Base-by-base conservation (phyloP, 2,329 filamentous ascomycete species). In the Neofusicoccum kwambonambiense region DNA sequence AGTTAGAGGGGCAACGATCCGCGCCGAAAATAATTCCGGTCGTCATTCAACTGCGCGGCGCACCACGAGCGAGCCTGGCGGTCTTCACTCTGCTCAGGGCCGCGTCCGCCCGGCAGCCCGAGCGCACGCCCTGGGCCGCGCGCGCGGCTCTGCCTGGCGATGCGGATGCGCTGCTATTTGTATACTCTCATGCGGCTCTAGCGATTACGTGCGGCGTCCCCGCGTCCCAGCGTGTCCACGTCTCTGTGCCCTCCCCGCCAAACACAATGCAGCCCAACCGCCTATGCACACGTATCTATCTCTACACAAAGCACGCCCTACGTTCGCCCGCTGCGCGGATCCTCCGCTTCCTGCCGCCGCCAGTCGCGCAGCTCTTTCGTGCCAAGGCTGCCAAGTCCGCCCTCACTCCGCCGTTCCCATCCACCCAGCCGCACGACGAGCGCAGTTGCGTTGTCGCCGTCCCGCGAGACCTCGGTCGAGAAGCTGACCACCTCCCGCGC, bases 341-440 rank as follows among this genome's bases (percentile, higher is more conserved):
- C 90, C 68, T 87, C 81, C 4, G 94, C 93, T 76, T 97, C 93
- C 57, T 87, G 83, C 73, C 86, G 88, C 76, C 93, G 87, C 78
- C 89, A 93, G 70, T 96, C 92, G 67, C 95, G 86, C 75, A 93
- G 87, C 83, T 98, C 94, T 80, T 93, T 96, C 4, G 94, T 98
- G 2, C 93, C 92, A 75, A 98, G 76, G 73, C 92, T 95, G 2
- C 94, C 94, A 66, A 94, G 77, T 0, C 95, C 95, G 3, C 95
- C 95, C 75, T 98, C 93, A 56, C 84, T 87, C 67, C 91, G 83
- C 64, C 87, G 80, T 73, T 89, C 87, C 87, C 87, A 89, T 0
- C 87, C 87, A 5, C 87, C 87, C 19, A 89, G 75, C 54, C 87
- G 78, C 13, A 89, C 82, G 2, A 89, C 87, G 22, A 89, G 75